Conservation (phyloP, 2,329 filamentous ascomycete species). For the Monilinia aucupariae region DNA sequence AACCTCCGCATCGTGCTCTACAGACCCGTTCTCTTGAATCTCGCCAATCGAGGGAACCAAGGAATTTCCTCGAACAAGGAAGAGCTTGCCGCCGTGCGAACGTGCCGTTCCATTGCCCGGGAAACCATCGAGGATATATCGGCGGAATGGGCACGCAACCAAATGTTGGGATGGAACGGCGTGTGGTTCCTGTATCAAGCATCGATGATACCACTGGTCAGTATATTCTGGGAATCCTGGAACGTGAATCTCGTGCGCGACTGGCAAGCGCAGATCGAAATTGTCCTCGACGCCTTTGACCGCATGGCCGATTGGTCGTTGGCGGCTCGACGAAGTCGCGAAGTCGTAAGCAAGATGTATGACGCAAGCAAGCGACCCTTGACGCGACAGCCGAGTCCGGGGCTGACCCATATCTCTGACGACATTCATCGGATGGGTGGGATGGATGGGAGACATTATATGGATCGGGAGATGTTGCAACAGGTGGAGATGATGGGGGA, state of each 20-base stretch:
- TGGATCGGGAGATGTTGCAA: constrained; percentile 37
- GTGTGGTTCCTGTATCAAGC: constrained; percentile 80
- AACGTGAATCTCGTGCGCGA: constrained; percentile 32
- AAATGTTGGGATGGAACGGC: constrained; percentile 75
- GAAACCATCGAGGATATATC: constrained; percentile 69
- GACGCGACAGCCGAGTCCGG: constrained; percentile 33
- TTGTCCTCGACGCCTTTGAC: constrained; percentile 55
- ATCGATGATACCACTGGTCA: constrained; percentile 71
- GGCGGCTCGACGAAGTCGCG: constrained; percentile 55
- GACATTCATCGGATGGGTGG: constrained; percentile 11
- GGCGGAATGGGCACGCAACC: constrained; percentile 63
- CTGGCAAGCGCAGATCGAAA: constrained; percentile 54
- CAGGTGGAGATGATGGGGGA: constrained; percentile 44
- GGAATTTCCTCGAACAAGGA: constrained; percentile 42
- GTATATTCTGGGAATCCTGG: constrained; percentile 60
- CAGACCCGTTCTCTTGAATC: constrained; percentile 63
- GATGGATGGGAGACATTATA: constrained; percentile 19
- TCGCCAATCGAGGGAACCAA: constrained; percentile 40
- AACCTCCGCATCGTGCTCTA: constrained; percentile 73
- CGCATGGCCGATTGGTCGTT: constrained; percentile 61
- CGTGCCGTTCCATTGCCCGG: constrained; percentile 63
- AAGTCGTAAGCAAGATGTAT: constrained; percentile 60
- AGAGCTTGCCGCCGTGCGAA: constrained; percentile 62
- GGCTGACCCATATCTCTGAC: constrained; percentile 33
- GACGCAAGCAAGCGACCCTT: constrained; percentile 43